Evolutionary conservation across 495 filamentous ascomycete genomes (phyloP).

Genomic region (Lophium mytilinum): DNA sequence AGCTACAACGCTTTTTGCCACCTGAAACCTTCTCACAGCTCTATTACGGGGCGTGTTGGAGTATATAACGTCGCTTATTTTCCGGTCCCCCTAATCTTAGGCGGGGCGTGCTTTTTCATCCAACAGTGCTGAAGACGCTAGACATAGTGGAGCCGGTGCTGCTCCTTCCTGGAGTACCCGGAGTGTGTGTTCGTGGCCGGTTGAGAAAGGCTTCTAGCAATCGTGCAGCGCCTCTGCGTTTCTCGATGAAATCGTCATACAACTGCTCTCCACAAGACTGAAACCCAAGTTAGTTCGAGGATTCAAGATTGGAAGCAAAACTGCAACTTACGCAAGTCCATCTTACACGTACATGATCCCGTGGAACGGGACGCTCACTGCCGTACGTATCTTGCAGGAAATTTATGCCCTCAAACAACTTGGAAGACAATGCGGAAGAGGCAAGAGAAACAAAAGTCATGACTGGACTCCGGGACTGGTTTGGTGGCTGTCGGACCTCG

Average conservation of each 20-base stretch:
- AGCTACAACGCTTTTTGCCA: no score
- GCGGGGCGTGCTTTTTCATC: no score
- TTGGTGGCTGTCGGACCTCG: slow-evolving; percentile 9
- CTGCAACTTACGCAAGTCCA: slow-evolving; percentile 32
- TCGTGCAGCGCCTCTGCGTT: slow-evolving; percentile 30
- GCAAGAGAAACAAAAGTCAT: slow-evolving; percentile 16
- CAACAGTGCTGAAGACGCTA: slow-evolving; percentile 16
- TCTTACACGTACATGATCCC: slow-evolving; percentile 26
- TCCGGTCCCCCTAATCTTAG: no score
- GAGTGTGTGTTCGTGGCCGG: slow-evolving; percentile 19
- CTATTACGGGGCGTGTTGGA: no score
- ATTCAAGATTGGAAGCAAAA: neutral
- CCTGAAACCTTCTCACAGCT: no score
- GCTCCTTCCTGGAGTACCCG: slow-evolving; percentile 16
- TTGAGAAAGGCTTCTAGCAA: slow-evolving; percentile 31
- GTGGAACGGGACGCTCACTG: slow-evolving; percentile 14
- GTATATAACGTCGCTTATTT: no score
- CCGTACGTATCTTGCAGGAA: slow-evolving; percentile 12
- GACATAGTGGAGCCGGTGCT: slow-evolving; percentile 25
- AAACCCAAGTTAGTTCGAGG: neutral
- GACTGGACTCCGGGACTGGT: neutral
- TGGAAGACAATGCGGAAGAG: slow-evolving; percentile 6
- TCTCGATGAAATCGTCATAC: slow-evolving; percentile 36
- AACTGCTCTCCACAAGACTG: slow-evolving; percentile 31
- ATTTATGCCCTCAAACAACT: slow-evolving; percentile 5